These are phyloP conservation scores for Basidiobolus heterosporus DNA, from an alignment of 371 early-diverging fungal genomes.

Conservation along the genomic window DNA sequence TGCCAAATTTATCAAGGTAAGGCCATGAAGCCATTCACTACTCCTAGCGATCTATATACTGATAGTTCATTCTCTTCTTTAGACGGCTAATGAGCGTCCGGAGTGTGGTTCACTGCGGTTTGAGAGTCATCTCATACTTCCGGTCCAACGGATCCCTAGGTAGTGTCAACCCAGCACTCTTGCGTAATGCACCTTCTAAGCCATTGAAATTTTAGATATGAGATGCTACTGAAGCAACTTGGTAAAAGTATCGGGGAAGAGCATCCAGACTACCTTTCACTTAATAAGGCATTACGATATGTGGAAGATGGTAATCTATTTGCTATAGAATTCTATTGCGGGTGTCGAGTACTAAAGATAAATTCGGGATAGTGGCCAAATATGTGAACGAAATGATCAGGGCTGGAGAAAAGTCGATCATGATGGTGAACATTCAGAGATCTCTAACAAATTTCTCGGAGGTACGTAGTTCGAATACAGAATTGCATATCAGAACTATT, in stretches of 20 bases:
- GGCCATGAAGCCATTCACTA: not conserved
- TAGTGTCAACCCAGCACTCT: slow-evolving; percentile 5
- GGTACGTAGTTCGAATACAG: no score
- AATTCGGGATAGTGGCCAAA: slow-evolving; percentile 9
- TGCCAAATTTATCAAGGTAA: slow-evolving; percentile 20
- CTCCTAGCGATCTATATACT: no score
- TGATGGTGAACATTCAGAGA: slow-evolving; percentile 47
- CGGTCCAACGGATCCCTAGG: slow-evolving; percentile 62
- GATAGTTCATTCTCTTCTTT: not conserved
- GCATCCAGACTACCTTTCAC: slow-evolving; percentile 40
- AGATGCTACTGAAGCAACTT: slow-evolving; percentile 49
- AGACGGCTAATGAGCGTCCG: slow-evolving; percentile 16
- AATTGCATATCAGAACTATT: no score
- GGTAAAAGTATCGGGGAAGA: slow-evolving; percentile 32
- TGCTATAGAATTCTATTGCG: slow-evolving; percentile 8
- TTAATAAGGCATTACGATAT: slow-evolving; percentile 32
- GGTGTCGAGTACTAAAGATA: not conserved
- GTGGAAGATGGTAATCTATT: slow-evolving; percentile 20
- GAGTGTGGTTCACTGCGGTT: slow-evolving; percentile 43
- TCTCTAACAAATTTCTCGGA: slow-evolving; percentile 32
- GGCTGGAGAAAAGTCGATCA: slow-evolving; percentile 47
- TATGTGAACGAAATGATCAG: slow-evolving; percentile 60
- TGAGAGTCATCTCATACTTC: slow-evolving; percentile 59
- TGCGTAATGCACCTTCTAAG: no score
- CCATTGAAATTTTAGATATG: slow-evolving; percentile 54